These are phyloP conservation scores for Fusarium sp. DNA, from an alignment of 2,329 filamentous ascomycete genomes.

Conservation along the genomic window DNA sequence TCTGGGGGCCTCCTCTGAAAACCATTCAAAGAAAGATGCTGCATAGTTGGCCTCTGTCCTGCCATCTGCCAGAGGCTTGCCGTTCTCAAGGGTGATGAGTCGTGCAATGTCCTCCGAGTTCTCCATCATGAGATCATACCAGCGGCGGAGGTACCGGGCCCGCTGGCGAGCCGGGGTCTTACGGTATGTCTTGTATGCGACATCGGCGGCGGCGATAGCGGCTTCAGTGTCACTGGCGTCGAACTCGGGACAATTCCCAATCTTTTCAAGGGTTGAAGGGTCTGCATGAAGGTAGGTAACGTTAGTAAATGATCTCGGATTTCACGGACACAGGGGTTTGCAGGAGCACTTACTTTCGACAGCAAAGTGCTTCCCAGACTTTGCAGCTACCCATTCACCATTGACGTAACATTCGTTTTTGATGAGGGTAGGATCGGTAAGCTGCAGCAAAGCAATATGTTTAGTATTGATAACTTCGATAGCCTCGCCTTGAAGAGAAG, in stretches of 20 bases:
- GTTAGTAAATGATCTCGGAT: slow-evolving; percentile 13
- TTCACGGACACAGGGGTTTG: background rate
- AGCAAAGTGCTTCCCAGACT: slow-evolving; percentile 78
- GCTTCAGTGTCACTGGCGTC: slow-evolving; percentile 71
- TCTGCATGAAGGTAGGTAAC: slow-evolving; percentile 55
- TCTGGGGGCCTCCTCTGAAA: slow-evolving; percentile 70
- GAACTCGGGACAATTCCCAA: slow-evolving; percentile 79
- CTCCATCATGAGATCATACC: slow-evolving; percentile 73
- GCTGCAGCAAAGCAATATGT: slow-evolving; percentile 47
- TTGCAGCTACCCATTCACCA: slow-evolving; percentile 78
- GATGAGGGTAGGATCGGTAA: slow-evolving; percentile 72
- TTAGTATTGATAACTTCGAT: slow-evolving; percentile 22
- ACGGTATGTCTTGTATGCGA: slow-evolving; percentile 65
- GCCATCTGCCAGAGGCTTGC: slow-evolving; percentile 72
- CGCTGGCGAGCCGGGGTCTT: slow-evolving; percentile 69
- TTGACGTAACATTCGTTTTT: slow-evolving; percentile 78
- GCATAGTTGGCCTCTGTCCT: slow-evolving; percentile 67
- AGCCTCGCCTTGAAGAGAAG: slow-evolving; percentile 4
- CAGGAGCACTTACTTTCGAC: slow-evolving; percentile 62
- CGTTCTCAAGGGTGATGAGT: slow-evolving; percentile 77
- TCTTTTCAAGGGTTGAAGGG: slow-evolving; percentile 74
- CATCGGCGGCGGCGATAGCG: slow-evolving; percentile 74
- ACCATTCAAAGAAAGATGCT: slow-evolving; percentile 71
- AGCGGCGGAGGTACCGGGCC: slow-evolving; percentile 67
- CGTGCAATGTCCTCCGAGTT: slow-evolving; percentile 73